phyloP scores from a whole-genome alignment of 371 early-diverging fungal genomes.

The Lichtheimia ornata region DNA sequence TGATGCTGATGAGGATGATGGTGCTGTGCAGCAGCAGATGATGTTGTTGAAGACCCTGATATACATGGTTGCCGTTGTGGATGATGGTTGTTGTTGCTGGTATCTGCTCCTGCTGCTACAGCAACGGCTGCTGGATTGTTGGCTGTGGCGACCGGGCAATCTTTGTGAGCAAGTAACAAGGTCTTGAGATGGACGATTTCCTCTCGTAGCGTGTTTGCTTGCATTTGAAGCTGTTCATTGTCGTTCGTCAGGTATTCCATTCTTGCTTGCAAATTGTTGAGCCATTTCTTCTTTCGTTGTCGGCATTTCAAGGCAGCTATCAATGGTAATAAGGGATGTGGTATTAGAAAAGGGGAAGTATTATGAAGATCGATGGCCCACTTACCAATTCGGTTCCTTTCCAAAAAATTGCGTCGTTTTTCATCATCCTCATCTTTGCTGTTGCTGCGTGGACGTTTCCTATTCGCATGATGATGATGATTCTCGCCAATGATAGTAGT shows the following conservation, averaged over 20 bases:
- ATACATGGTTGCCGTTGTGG: no score
- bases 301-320: conserved; percentile 87
- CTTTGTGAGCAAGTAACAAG: conserved; percentile 73
- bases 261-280: conserved; percentile 74
- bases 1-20: no score
- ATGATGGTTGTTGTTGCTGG: background rate
- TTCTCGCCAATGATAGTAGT: background rate
- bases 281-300: conserved; percentile 88
- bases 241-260: conserved; percentile 72
- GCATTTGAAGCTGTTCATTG: conserved; percentile 71
- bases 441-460: conserved; percentile 20
- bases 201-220: conserved; percentile 69
- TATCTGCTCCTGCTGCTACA: background rate
- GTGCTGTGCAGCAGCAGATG: no score
- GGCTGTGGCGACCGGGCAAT: conserved; percentile 76
- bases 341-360: background rate
- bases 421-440: conserved; percentile 58
- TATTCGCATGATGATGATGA: background rate
- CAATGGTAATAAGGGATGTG: conserved; percentile 2
- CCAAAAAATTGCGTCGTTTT: conserved; percentile 78
- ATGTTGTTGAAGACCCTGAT: no score
- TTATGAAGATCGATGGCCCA: background rate
- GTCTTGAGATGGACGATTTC: conserved; percentile 76
- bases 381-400: conserved; percentile 81
- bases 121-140: conserved; percentile 7